Conservation (phyloP, 768 basidiomycete species). For the Pholiota molesta region DNA sequence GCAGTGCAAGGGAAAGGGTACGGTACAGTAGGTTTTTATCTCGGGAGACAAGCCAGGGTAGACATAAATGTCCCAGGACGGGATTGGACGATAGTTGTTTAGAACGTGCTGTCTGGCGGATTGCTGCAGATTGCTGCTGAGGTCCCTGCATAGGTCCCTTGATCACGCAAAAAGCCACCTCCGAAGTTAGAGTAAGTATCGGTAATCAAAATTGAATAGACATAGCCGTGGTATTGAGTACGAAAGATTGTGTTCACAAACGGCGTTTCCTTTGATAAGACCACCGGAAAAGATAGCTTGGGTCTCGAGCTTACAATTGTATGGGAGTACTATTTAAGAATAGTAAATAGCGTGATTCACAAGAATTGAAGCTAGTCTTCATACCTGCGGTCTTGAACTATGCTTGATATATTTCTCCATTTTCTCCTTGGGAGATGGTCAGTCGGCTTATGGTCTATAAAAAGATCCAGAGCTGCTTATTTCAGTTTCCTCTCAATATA, state of each 20-base stretch:
- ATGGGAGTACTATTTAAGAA: too few relatives aligned
- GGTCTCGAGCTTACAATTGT: too few relatives aligned
- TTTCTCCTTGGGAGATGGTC: too few relatives aligned
- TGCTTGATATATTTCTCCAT: too few relatives aligned
- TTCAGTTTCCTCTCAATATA: too few relatives aligned
- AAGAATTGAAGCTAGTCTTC: too few relatives aligned
- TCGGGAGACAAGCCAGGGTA: not conserved
- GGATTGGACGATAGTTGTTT: slow-evolving; percentile 3
- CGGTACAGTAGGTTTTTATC: not conserved
- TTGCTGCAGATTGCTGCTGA: not conserved
- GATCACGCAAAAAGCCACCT: not conserved
- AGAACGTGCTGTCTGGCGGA: not conserved
- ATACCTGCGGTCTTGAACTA: too few relatives aligned
- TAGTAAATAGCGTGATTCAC: too few relatives aligned
- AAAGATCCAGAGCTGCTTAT: too few relatives aligned
- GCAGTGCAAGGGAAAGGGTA: too few relatives aligned
- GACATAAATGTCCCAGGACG: not conserved
- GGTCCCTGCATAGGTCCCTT: not conserved
- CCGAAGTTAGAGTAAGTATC: not conserved
- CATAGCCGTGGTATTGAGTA: not conserved
- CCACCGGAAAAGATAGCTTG: too few relatives aligned
- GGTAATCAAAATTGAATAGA: not conserved
- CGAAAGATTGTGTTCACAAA: not conserved
- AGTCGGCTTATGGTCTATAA: too few relatives aligned
- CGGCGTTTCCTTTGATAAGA: not conserved